Conservation (phyloP, 768 basidiomycete genomes). For the Hypholoma fasciculare region DNA sequence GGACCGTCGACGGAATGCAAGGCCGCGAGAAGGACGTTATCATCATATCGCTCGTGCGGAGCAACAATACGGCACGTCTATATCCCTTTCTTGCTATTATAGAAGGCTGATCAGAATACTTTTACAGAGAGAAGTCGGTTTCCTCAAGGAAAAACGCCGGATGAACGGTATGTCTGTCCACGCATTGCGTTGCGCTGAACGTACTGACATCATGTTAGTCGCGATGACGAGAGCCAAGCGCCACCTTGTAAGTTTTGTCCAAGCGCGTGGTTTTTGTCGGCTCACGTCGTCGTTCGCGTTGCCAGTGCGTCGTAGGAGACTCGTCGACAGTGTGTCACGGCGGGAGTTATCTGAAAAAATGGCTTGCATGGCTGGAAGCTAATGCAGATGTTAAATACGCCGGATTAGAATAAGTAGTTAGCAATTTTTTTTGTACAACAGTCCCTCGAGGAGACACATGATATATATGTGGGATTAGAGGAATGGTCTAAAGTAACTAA, state of each 20-base stretch:
- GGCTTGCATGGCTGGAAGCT: conserved; percentile 88
- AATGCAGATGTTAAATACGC: conserved; percentile 91
- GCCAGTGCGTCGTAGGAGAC: conserved; percentile 90
- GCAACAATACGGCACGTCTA: conserved; percentile 73
- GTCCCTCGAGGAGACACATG: no score
- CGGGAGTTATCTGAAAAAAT: conserved; percentile 79
- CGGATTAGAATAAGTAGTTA: conserved; percentile 57
- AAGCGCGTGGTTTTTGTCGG: not conserved
- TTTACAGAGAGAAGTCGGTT: conserved; percentile 83
- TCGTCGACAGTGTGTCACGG: conserved; percentile 90
- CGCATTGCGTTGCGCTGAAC: not conserved
- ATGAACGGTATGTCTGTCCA: conserved; percentile 66
- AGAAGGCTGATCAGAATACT: not conserved
- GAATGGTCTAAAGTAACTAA: not conserved
- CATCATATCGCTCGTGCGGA: conserved; percentile 89
- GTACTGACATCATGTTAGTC: conserved; percentile 41
- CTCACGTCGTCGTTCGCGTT: not conserved
- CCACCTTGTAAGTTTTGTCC: conserved; percentile 64
- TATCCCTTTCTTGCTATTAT: not conserved
- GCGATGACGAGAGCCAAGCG: conserved; percentile 92
- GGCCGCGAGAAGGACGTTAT: conserved; percentile 95
- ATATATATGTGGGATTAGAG: no score
- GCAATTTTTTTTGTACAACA: not conserved
- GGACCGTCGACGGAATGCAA: conserved; percentile 96
- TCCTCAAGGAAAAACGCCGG: conserved; percentile 88